Conservation (phyloP, 257 asterid species). For the Nicotiana knightiana region DNA sequence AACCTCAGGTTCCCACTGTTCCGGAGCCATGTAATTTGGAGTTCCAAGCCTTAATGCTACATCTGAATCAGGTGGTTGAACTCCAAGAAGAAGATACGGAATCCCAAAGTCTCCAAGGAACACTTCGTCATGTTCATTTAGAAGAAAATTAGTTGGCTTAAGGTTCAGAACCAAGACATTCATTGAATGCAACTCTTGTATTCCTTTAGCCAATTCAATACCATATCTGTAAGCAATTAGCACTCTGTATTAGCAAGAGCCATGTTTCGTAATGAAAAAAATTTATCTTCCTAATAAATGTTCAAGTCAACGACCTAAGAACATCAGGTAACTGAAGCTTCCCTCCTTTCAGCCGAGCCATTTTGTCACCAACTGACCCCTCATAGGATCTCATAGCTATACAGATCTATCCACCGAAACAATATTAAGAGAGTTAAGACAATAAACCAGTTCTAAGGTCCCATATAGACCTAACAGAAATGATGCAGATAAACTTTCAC, state of each 20-base stretch:
- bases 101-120: constrained; percentile 63
- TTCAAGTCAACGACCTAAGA: constrained; percentile 33
- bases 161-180: constrained; percentile 49
- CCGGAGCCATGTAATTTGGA: constrained; percentile 69
- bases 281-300: background rate
- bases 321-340: constrained; percentile 51
- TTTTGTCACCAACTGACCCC: constrained; percentile 53
- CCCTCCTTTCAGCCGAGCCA: constrained; percentile 45
- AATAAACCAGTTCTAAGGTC: background rate
- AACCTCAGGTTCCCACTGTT: constrained; percentile 65
- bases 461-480: background rate
- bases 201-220: constrained; percentile 41
- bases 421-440: background rate
- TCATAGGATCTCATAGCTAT: constrained; percentile 49
- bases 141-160: constrained; percentile 62
- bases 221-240: constrained; percentile 39
- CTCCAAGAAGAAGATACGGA: constrained; percentile 50
- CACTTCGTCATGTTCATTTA: constrained; percentile 36
- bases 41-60: constrained; percentile 43
- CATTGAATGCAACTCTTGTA: constrained; percentile 49
- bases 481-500: constrained; percentile 12
- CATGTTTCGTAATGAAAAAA: background rate
- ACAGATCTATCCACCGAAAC: constrained; percentile 40
- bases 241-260: constrained; percentile 7
- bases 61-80: constrained; percentile 30